Percentiles rank a stretch among this genome's conserved stretches.
These are phyloP conservation scores for Thelonectria olida DNA, from an alignment of 2,329 filamentous ascomycete species.

Conservation along the genomic window DNA sequence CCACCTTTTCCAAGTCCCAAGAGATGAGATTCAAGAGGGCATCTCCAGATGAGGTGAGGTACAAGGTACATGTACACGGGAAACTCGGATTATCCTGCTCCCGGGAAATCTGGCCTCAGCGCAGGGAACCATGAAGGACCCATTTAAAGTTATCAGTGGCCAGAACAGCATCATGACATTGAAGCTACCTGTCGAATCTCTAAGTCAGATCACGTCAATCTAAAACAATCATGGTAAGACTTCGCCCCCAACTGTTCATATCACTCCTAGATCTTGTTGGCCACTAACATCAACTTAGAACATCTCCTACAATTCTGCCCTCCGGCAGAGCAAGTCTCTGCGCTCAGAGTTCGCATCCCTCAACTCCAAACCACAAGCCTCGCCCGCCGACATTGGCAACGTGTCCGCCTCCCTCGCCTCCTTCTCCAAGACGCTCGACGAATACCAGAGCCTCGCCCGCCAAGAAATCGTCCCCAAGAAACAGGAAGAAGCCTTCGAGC, in stretches of 20 bases:
- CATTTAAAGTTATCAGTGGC: not conserved
- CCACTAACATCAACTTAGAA: slow-evolving; percentile 61
- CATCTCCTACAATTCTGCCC: slow-evolving; percentile 83
- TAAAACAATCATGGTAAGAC: slow-evolving; percentile 41
- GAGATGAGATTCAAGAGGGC: not conserved
- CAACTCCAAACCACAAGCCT: slow-evolving; percentile 70
- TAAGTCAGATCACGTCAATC: slow-evolving; percentile 36
- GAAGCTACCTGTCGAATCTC: slow-evolving; percentile 16
- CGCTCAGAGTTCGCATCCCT: slow-evolving; percentile 79
- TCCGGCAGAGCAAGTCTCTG: slow-evolving; percentile 85
- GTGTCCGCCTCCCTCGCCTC: slow-evolving; percentile 80
- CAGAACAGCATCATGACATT: slow-evolving; percentile 33
- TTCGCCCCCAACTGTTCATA: not conserved
- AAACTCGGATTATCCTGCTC: slow-evolving; percentile 24
- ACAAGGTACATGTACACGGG: not conserved
- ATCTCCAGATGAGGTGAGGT: not conserved
- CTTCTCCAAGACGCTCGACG: slow-evolving; percentile 90
- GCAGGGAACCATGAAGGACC: slow-evolving; percentile 25
- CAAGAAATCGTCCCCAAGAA: slow-evolving; percentile 92
- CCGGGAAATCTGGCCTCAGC: slow-evolving; percentile 41
- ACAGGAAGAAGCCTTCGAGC: slow-evolving; percentile 87
- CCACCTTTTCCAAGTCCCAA: not conserved
- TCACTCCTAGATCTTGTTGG: not conserved
- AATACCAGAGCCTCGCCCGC: slow-evolving; percentile 85
- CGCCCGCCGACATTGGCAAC: slow-evolving; percentile 67